Conservation (phyloP, 2,329 filamentous ascomycete species). For the Cladophialophora immunda region DNA sequence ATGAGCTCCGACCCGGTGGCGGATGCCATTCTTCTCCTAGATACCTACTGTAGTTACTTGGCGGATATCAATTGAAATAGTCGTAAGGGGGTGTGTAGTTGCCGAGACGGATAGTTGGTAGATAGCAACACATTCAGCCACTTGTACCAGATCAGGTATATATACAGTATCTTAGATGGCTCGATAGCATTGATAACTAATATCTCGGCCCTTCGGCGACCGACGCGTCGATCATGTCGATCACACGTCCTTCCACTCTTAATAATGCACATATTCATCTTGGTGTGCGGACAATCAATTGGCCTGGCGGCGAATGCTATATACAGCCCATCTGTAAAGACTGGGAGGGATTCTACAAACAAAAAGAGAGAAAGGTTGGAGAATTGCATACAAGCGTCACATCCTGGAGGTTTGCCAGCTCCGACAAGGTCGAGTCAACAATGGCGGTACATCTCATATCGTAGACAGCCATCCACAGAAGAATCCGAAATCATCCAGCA, state of each 20-base stretch:
- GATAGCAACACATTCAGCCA: too few relatives aligned
- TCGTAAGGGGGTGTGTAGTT: too few relatives aligned
- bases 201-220: background rate
- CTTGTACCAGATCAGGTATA: too few relatives aligned
- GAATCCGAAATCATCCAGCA: slow-evolving; percentile 5
- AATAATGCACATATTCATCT: background rate
- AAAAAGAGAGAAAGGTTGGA: background rate
- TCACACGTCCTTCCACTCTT: background rate
- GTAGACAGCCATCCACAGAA: background rate
- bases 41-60: background rate
- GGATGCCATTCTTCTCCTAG: background rate
- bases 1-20: slow-evolving; percentile 33
- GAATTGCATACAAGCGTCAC: background rate
- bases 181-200: too few relatives aligned
- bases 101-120: too few relatives aligned
- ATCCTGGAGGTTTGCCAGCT: background rate
- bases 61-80: too few relatives aligned
- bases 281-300: background rate
- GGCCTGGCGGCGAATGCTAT: background rate
- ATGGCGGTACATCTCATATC: background rate
- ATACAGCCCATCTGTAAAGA: background rate
- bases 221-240: background rate
- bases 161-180: background rate
- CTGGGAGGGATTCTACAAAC: background rate
- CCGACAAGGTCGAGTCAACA: background rate